Evolutionary conservation across 176 grass and related monocot genomes (phyloP).

Genomic region (Cocos nucifera): DNA sequence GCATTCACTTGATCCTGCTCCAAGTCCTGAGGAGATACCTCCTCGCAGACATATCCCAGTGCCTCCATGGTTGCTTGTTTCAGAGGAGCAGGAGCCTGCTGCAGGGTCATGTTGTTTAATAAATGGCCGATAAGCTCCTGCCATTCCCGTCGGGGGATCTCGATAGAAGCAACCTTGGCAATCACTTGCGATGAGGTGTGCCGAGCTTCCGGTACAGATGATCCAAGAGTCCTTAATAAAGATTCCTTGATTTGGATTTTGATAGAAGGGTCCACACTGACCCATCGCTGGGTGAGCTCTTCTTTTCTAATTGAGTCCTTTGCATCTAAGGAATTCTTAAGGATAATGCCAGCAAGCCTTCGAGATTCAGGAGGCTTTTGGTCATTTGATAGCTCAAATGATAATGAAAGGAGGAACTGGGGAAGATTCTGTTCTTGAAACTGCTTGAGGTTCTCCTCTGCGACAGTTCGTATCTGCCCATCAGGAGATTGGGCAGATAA

Average conservation of each 20-base stretch:
- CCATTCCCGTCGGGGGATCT: slow-evolving; percentile 84
- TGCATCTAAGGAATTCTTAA: slow-evolving; percentile 84
- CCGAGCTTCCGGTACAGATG: slow-evolving; percentile 56
- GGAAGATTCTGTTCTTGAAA: slow-evolving; percentile 91
- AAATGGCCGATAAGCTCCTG: slow-evolving; percentile 72
- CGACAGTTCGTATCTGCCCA: slow-evolving; percentile 46
- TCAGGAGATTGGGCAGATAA: slow-evolving; percentile 72
- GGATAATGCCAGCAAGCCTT: slow-evolving; percentile 68
- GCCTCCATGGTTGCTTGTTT: slow-evolving; percentile 88
- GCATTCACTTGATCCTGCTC: slow-evolving; percentile 77
- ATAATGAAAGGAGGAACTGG: slow-evolving; percentile 72
- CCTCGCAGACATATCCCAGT: slow-evolving; percentile 89
- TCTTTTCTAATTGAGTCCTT: slow-evolving; percentile 60
- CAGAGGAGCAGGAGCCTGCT: slow-evolving; percentile 36
- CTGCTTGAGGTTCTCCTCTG: slow-evolving; percentile 62
- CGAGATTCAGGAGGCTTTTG: slow-evolving; percentile 62
- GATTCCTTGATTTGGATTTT: slow-evolving; percentile 85
- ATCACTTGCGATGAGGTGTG: slow-evolving; percentile 89
- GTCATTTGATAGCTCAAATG: slow-evolving; percentile 58
- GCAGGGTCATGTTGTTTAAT: slow-evolving; percentile 52
- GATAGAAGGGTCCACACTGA: slow-evolving; percentile 48
- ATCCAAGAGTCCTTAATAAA: slow-evolving; percentile 64
- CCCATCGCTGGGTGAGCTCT: slow-evolving; percentile 51
- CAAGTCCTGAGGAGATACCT: slow-evolving; percentile 66
- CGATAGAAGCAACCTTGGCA: slow-evolving; percentile 92